Evolutionary conservation across 345 rosid genomes (phyloP), one percentile per base, ranked within the genome.

Genomic region (Erodium maritimum): DNA sequence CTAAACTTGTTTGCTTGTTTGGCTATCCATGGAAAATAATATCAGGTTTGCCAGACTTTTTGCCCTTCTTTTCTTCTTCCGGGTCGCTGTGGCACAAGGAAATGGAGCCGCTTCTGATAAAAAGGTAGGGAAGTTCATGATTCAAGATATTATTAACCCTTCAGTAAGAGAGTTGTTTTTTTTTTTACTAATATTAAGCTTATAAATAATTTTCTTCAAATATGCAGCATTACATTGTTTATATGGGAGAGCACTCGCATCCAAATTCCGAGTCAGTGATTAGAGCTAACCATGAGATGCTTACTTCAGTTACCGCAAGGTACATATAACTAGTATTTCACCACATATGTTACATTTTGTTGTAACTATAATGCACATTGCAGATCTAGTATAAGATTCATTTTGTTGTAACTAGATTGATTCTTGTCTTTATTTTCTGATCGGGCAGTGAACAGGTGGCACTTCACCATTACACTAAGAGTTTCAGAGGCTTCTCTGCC

Each of bases 401-500:
- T 21, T 52, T 16, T 52, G 19, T 13, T 52, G 55, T n/a, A n/a
- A n/a, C n/a, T n/a, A n/a, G n/a, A n/a, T 9, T 13, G 18, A 52
- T 52, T 21, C 11, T 5, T 52, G 8, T 52, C n/a, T 4, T 20
- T 63, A 3, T 21, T 56, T 65, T 64, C 52, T 80, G 75, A 82
- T 65, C 50, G 59, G 10, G 10, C 46, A 37, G 13, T 5, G 46
- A 37, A 37, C 46, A 37, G 10, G 46, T 12, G 14, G 46, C 46
- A 37, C 56, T 73, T 45, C 78, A 79, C 74, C 84, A 75, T 63
- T 75, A 71, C 67, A 77, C 70, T 57, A 77, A 72, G 66, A 71
- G 71, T 69, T 79, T 79, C n/a, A 69, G 75, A 60, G 82, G 82
- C 53, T 79, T 68, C 69, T 69, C 79, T 8, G 82, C 84, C 56